Evolutionary conservation across 2,329 filamentous ascomycete species (phyloP).

Genomic region (Fusarium hainanense): DNA sequence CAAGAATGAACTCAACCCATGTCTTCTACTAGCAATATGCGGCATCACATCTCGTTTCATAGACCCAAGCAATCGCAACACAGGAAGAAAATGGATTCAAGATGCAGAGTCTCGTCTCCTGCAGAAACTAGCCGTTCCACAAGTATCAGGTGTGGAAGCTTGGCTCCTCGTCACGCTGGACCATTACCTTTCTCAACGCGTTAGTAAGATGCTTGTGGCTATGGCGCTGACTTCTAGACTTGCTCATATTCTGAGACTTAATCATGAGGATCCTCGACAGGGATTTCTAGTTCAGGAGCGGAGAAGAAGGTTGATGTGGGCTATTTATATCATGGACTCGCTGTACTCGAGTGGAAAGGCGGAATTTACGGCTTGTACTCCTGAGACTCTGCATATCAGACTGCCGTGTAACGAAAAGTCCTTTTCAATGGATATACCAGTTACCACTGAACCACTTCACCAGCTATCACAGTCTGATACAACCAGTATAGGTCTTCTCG

Average conservation of each 20-base stretch:
- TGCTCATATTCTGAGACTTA: slow-evolving; percentile 38
- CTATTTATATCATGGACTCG: slow-evolving; percentile 29
- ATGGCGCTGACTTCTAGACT: slow-evolving; percentile 28
- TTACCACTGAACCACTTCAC: not conserved
- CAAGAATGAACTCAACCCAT: slow-evolving; percentile 13
- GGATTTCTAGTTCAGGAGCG: slow-evolving; percentile 34
- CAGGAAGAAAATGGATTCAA: slow-evolving; percentile 26
- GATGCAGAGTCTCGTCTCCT: slow-evolving; percentile 32
- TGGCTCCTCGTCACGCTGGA: slow-evolving; percentile 37
- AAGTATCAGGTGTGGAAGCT: slow-evolving; percentile 37
- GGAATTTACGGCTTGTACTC: slow-evolving; percentile 20
- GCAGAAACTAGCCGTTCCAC: slow-evolving; percentile 19
- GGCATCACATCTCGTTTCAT: slow-evolving; percentile 15
- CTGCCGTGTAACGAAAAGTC: slow-evolving; percentile 18
- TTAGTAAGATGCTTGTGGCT: slow-evolving; percentile 39
- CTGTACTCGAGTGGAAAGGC: slow-evolving; percentile 25
- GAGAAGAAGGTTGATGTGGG: slow-evolving; percentile 39
- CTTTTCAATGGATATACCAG: slow-evolving; percentile 13
- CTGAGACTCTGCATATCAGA: slow-evolving; percentile 6
- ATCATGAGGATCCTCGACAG: slow-evolving; percentile 33
- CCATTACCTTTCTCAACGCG: slow-evolving; percentile 34
- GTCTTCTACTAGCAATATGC: slow-evolving; percentile 10
- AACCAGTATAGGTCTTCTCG: slow-evolving; percentile 10
- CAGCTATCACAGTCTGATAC: not conserved
- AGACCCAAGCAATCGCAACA: not conserved